Evolutionary conservation across 73 alveolate genomes (phyloP).

Genomic region (Paramecium sexaurelia): DNA sequence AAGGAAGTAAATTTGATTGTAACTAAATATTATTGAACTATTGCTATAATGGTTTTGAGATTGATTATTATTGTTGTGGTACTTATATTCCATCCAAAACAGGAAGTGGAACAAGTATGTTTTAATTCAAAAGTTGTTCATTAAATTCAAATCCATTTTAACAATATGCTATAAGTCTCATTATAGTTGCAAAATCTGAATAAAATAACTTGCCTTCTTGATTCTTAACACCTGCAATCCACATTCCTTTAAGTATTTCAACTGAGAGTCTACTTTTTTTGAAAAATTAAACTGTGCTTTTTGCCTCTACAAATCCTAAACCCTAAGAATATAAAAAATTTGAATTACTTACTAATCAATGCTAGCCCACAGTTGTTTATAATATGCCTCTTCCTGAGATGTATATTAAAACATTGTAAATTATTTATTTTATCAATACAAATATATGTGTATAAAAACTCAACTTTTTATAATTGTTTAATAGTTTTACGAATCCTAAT

Average conservation of each 20-base stretch:
- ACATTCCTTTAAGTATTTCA: not conserved
- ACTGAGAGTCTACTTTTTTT: not conserved
- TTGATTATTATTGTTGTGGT: not conserved
- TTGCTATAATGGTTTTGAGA: not conserved
- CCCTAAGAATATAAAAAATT: not conserved
- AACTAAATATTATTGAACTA: not conserved
- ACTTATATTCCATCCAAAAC: constrained; percentile 11
- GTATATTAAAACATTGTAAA: not conserved
- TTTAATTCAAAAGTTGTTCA: not conserved
- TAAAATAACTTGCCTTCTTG: not conserved
- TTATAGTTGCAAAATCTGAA: not conserved
- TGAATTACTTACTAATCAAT: constrained; percentile 22
- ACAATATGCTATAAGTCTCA: constrained; percentile 29
- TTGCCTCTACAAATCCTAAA: not conserved
- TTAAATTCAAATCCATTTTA: constrained; percentile 29
- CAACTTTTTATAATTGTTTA: not conserved
- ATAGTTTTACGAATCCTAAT: not conserved
- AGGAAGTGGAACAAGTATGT: not conserved
- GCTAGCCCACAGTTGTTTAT: not conserved
- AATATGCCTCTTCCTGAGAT: not conserved
- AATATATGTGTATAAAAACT: too few species aligned
- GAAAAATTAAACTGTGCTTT: not conserved
- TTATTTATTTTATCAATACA: not conserved
- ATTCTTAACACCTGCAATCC: not conserved
- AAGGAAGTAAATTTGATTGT: not conserved